Evolutionary conservation across 805 yeast species (phyloP), one percentile per base, ranked within the genome.

Genomic region (Metschnikowia amazonensis): DNA sequence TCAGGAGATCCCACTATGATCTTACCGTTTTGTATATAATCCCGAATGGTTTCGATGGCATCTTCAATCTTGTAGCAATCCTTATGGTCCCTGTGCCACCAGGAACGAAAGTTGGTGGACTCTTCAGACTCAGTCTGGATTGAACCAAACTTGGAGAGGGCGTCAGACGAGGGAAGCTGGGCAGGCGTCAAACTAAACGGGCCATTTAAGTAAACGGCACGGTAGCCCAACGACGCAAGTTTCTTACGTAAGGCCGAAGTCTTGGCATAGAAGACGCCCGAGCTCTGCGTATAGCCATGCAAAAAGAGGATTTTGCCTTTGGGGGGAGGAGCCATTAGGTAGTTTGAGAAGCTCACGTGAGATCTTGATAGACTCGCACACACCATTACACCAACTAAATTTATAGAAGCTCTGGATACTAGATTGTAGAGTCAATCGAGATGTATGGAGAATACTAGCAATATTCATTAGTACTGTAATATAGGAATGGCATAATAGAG

Each of bases 201-300:
- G 1, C 86, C 98, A 55, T 88, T 86, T 37, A 90, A 69, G 63
- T 85, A 92, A 18, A 81, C 79, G 32, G 88, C 74, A 57, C 85
- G 88, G 55, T 82, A 79, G 38, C 87, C 82, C 28, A 78, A 71
- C 45, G 79, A 74, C 58, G 79, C 75, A 48, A 94, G 68, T 36
- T 81, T 76, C 58, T 94, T 92, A 51, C 98, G 75, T 23, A 92
- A 75, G 2, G 95, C 97, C 1, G 95, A 82, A 0, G 97, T 83
- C 64, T 94, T 92, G 55, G 85, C 87, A 44, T 95, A 84, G 66
- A 92, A 92, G 11, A 84, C 75, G 34, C 84, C 75, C 5, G 92
- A 92, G 50, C 82, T 84, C 71, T 92, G 96, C 13, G 90, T 80
- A 64, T 82, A 89, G 0, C 99, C 98, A 54, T 92, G 99, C 24